Evolutionary conservation across 257 asterid species (phyloP).

Genomic region (Nicotiana tomentosiformis): DNA sequence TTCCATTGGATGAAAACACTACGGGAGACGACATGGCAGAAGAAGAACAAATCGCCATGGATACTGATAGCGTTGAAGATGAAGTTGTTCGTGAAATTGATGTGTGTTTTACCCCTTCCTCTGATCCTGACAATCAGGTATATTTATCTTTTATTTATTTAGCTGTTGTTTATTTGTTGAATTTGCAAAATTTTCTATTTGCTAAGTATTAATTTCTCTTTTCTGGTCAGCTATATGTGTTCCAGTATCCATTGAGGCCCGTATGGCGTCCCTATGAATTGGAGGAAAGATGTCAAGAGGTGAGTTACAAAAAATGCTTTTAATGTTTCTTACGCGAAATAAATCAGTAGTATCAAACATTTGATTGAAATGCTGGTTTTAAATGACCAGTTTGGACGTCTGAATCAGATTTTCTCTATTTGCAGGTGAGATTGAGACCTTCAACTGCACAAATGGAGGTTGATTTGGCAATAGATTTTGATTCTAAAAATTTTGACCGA

Average conservation of each 20-base stretch:
- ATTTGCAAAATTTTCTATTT: not conserved
- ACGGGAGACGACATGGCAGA: constrained; percentile 4
- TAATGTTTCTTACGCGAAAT: not conserved
- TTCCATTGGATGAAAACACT: constrained; percentile 36
- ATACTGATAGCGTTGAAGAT: constrained; percentile 30
- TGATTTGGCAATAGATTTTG: constrained; percentile 60
- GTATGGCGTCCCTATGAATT: constrained; percentile 83
- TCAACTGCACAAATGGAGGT: constrained; percentile 56
- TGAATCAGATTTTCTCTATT: not conserved
- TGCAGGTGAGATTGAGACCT: constrained; percentile 78
- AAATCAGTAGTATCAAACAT: not conserved
- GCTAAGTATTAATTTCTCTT: not conserved
- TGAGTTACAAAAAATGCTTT: constrained; percentile 16
- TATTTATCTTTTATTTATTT: not conserved
- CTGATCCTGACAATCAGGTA: constrained; percentile 44
- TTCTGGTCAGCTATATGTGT: constrained; percentile 46
- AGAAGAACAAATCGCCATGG: constrained; percentile 25
- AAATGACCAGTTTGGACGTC: not conserved
- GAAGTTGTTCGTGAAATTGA: constrained; percentile 69
- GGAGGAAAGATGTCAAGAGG: constrained; percentile 67
- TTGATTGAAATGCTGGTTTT: constrained; percentile 3
- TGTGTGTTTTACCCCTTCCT: constrained; percentile 49
- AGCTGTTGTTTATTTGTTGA: not conserved
- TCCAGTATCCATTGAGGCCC: constrained; percentile 80
- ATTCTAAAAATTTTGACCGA: constrained; percentile 57